Conservation (phyloP, 2,329 filamentous ascomycete genomes). For the Plenodomus tracheiphilus region DNA sequence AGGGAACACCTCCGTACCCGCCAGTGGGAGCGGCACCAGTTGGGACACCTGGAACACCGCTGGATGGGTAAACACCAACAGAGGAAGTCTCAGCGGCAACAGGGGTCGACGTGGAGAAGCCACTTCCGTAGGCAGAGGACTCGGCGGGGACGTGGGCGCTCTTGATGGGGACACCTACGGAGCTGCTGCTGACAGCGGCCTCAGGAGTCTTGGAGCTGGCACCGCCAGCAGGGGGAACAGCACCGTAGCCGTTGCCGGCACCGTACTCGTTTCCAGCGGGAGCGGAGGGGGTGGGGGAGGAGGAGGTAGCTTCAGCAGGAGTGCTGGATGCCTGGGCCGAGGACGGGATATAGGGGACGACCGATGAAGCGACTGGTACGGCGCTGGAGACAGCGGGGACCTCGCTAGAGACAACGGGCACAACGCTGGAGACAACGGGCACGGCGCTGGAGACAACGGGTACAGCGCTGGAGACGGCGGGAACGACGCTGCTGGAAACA, state of each 20-base stretch:
- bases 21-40: conserved; percentile 16
- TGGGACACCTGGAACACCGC: conserved; percentile 15
- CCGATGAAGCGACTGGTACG: conserved; percentile 6
- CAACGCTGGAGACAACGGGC: conserved; percentile 5
- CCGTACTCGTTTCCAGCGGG: conserved; percentile 13
- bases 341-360: too few species aligned
- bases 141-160: conserved; percentile 2
- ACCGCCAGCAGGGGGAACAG: conserved; percentile 4
- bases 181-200: conserved; percentile 14
- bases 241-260: conserved; percentile 8
- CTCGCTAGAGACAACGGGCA: neutral
- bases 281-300: conserved; percentile 10
- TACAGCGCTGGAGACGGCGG: conserved; percentile 8
- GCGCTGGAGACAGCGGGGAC: conserved; percentile 9
- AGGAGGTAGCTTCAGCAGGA: conserved; percentile 9
- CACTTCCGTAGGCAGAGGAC: conserved; percentile 4
- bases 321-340: conserved; percentile 8
- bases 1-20: conserved; percentile 1
- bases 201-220: conserved; percentile 5
- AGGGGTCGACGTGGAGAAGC: conserved; percentile 2
- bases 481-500: conserved; percentile 3
- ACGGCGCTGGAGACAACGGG: conserved; percentile 6
- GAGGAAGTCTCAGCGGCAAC: conserved; percentile 5
- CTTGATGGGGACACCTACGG: conserved; percentile 2
- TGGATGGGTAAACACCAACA: conserved; percentile 5